Conservation (phyloP, 2,329 filamentous ascomycete genomes). For the Penicillium sp. region DNA sequence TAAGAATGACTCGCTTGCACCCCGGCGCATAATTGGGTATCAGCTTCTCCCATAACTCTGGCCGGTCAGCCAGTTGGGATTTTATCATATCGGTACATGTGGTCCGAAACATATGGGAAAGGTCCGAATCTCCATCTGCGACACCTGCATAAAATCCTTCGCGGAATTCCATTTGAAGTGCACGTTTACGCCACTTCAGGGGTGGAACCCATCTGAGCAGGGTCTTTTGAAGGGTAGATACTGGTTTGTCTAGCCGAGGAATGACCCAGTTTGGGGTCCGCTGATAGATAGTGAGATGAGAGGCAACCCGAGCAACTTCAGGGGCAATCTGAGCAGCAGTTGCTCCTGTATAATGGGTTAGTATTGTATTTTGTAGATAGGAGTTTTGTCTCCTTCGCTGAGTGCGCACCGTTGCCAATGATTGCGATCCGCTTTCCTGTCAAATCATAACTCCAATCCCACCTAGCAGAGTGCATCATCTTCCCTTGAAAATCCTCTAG, state of each 20-base stretch:
- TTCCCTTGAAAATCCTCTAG: constrained; percentile 52
- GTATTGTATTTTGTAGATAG: constrained; percentile 1
- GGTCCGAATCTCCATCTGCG: constrained; percentile 39
- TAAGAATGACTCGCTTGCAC: constrained; percentile 19
- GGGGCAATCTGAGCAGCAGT: constrained; percentile 60
- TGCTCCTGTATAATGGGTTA: constrained; percentile 41
- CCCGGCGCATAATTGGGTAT: constrained; percentile 43
- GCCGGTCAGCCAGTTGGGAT: constrained; percentile 47
- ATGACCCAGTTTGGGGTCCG: constrained; percentile 60
- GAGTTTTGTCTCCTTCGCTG: neutral
- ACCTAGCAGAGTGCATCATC: constrained; percentile 57
- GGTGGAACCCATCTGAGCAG: constrained; percentile 53
- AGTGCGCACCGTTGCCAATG: constrained; percentile 55
- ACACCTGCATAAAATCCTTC: constrained; percentile 50
- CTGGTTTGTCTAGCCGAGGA: constrained; percentile 50
- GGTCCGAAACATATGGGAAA: constrained; percentile 43
- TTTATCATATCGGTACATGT: constrained; percentile 43
- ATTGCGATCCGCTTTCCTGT: constrained; percentile 55
- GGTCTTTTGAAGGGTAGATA: constrained; percentile 44
- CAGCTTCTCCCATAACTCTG: constrained; percentile 53
- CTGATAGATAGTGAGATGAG: constrained; percentile 55
- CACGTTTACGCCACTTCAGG: constrained; percentile 51
- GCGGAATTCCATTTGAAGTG: constrained; percentile 54
- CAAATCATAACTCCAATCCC: constrained; percentile 59
- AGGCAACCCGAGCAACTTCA: constrained; percentile 52